Percentiles rank a stretch among this genome's conserved stretches.
These are phyloP conservation scores for Fusarium sp. DNA, from an alignment of 2,329 filamentous ascomycete genomes.

Conservation along the genomic window DNA sequence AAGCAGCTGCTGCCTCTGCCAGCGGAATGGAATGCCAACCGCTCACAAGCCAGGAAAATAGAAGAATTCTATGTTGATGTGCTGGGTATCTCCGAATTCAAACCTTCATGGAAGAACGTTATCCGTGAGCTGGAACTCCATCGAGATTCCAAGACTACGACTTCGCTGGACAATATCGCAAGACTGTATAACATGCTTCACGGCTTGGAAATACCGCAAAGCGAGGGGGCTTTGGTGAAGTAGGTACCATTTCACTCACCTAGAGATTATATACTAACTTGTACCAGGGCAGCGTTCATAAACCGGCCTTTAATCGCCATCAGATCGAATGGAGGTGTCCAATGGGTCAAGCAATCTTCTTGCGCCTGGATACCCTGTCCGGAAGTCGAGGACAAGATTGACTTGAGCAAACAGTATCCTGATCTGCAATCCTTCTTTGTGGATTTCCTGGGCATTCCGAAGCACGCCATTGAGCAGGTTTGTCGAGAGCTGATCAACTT, in stretches of 20 bases:
- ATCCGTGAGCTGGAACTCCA: too few species aligned
- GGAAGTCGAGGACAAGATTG: background rate
- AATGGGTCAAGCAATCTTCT: background rate
- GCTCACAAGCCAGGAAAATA: background rate
- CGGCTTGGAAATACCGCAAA: too few species aligned
- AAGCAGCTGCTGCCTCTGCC: background rate
- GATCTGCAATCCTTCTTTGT: background rate
- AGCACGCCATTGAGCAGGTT: background rate
- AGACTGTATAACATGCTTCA: too few species aligned
- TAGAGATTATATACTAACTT: too few species aligned
- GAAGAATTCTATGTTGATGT: background rate
- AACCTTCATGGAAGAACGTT: too few species aligned
- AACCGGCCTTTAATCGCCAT: too few species aligned
- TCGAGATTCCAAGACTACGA: too few species aligned
- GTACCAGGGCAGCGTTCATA: too few species aligned
- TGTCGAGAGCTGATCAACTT: background rate
- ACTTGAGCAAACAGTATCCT: background rate
- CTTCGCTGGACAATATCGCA: too few species aligned
- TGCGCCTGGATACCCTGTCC: background rate
- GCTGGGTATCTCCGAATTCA: background rate
- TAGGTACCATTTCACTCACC: too few species aligned
- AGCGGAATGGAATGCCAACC: background rate
- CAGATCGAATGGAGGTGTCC: background rate
- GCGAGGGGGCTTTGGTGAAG: too few species aligned
- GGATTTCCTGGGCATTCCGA: background rate